These are phyloP conservation scores for Arthrobotrys pseudoclavata DNA, from an alignment of 2,329 filamentous ascomycete genomes.

Conservation along the genomic window DNA sequence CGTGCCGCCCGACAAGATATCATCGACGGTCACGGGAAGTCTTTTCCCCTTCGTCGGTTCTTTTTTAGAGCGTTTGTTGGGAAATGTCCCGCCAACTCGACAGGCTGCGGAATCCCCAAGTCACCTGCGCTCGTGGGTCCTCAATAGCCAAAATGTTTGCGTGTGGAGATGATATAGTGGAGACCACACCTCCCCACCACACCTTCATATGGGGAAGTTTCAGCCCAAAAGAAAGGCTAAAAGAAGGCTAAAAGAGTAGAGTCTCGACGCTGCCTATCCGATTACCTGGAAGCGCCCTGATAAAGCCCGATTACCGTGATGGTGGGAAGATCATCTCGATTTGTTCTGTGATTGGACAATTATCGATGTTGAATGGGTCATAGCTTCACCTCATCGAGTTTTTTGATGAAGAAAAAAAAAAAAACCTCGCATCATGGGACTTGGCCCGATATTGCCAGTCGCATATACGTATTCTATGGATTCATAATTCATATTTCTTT, in stretches of 20 bases:
- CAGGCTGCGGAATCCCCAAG: conserved; percentile 26
- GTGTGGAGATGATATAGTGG: conserved; percentile 30
- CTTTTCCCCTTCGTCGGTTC: background rate
- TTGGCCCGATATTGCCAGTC: conserved; percentile 10
- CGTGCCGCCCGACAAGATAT: conserved; percentile 42
- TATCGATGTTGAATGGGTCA: conserved; percentile 40
- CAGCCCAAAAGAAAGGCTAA: conserved; percentile 51
- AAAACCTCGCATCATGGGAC: conserved; percentile 42
- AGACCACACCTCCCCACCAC: conserved; percentile 11
- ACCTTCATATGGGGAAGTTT: conserved; percentile 30
- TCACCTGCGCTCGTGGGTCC: conserved; percentile 44
- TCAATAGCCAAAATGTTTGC: conserved; percentile 8
- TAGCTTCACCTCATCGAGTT: conserved; percentile 35
- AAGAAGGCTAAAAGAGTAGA: conserved; percentile 20
- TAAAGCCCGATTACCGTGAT: conserved; percentile 51
- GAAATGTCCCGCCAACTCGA: conserved; percentile 25
- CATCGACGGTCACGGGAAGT: conserved; percentile 29
- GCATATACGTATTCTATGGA: background rate
- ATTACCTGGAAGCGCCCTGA: conserved; percentile 57
- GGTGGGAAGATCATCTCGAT: conserved; percentile 59
- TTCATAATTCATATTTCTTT: conserved; percentile 14
- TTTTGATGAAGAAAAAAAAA: background rate
- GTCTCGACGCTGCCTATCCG: conserved; percentile 36
- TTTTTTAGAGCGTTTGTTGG: conserved; percentile 1
- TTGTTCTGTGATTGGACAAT: conserved; percentile 53